Conservation (phyloP, 176 grass and related monocot species). For the Musa itinerans region DNA sequence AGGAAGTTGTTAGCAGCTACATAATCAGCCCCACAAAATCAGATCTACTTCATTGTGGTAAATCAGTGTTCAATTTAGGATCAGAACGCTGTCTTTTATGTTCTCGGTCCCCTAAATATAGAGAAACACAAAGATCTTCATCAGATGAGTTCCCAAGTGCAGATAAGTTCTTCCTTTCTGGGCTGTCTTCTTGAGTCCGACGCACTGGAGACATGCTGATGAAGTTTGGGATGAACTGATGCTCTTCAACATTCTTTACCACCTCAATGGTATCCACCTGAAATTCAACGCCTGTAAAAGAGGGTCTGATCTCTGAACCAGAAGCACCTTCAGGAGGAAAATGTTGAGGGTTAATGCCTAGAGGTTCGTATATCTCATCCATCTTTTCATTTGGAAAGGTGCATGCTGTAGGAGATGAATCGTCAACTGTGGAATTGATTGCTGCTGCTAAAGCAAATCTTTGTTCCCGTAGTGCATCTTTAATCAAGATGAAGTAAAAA, state of each 20-base stretch:
- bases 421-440: constrained; percentile 42
- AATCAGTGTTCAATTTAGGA: constrained; percentile 28
- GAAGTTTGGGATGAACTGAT: constrained; percentile 83
- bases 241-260: constrained; percentile 61
- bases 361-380: constrained; percentile 56
- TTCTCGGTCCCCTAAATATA: constrained; percentile 73
- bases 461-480: constrained; percentile 85
- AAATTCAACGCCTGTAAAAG: constrained; percentile 7
- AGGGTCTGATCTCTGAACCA: constrained; percentile 33
- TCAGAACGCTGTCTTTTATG: constrained; percentile 45
- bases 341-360: constrained; percentile 72
- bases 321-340: constrained; percentile 34
- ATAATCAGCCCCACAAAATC: neutral
- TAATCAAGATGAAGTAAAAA: constrained; percentile 8
- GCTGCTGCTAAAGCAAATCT: constrained; percentile 47
- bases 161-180: constrained; percentile 35
- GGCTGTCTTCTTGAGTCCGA: constrained; percentile 21
- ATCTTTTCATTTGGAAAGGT: constrained; percentile 37
- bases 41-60: neutral
- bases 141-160: constrained; percentile 59
- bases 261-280: constrained; percentile 38
- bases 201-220: constrained; percentile 47
- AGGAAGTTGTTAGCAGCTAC: neutral
- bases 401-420: constrained; percentile 38
- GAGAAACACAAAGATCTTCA: constrained; percentile 67